Evolutionary conservation across 148 eudicot species (phyloP), one percentile per base, ranked within the genome.

Genomic region (Drosera capensis): DNA sequence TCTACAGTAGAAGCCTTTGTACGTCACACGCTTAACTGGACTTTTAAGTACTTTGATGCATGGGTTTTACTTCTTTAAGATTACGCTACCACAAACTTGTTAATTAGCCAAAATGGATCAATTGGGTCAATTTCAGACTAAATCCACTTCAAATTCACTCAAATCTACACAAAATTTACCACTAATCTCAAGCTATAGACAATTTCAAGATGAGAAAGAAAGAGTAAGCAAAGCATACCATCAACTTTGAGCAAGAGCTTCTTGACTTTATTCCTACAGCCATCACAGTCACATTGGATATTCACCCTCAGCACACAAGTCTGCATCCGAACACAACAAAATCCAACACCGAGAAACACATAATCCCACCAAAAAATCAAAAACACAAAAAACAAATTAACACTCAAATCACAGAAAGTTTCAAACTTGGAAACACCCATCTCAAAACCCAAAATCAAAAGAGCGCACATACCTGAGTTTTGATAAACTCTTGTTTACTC

Each of bases 271-370:
- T 65, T 62, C 43, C 60, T 71, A 50, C 81, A 75, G 2, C 81
- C 81, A 19, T 71, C 70, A 52, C 81, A 75, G 64, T 75, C 70
- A 52, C 81, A 75, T 62, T 70, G 45, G 45, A 75, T 64, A 43
- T 64, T 67, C 40, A 71, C 77, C 48, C 56, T 75, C n/a, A 75
- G 77, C 45, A 68, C 68, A 58, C 68, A 71, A 40, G 56, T 55
- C 77, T 75, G 66, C 71, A 64, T 31, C 22, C 7, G 15, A 22
- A 1, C 5, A 17, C 23, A 23, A 37, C 2, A 19, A 0, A 24
- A 21, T 21, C 22, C 2, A 47, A 26, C 15, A n/a, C n/a, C n/a
- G n/a, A n/a, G n/a, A n/a, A 13, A 55, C 2, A 22, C 14, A 3
- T 34, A 34, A 11, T 19, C 11, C 25, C 0, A 23, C 25, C 40